Percentiles rank a stretch among this genome's conserved stretches.
Evolutionary conservation across 2,329 filamentous ascomycete species (phyloP).

Genomic region (Alternaria burnsii): DNA sequence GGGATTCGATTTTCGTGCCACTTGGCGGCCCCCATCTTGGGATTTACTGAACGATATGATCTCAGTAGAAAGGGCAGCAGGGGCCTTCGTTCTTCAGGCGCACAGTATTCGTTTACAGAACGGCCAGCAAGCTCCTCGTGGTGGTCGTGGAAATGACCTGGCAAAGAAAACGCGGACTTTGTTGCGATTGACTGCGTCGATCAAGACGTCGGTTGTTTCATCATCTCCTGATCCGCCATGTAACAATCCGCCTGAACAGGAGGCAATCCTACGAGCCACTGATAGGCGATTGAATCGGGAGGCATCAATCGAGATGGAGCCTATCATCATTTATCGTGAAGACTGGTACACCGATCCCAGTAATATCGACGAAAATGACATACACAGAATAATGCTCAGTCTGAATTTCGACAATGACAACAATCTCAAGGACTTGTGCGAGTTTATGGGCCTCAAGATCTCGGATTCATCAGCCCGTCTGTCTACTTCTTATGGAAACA

Average conservation of each 20-base stretch:
- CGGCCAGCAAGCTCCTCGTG: not conserved
- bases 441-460: slow-evolving; percentile 25
- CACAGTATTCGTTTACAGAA: slow-evolving; percentile 21
- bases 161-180: slow-evolving; percentile 13
- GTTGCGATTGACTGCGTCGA: slow-evolving; percentile 6
- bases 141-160: not conserved
- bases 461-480: slow-evolving; percentile 23
- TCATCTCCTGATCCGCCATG: not conserved
- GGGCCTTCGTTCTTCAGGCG: slow-evolving; percentile 27
- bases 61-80: slow-evolving; percentile 27
- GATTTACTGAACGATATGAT: slow-evolving; percentile 40
- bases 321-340: slow-evolving; percentile 32
- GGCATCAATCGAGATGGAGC: slow-evolving; percentile 15
- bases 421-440: slow-evolving; percentile 38
- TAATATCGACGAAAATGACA: not conserved
- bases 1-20: slow-evolving; percentile 9
- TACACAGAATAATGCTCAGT: slow-evolving; percentile 22
- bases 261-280: slow-evolving; percentile 14
- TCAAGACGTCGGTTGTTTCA: slow-evolving; percentile 18
- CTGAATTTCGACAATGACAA: slow-evolving; percentile 30
- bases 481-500: slow-evolving; percentile 36
- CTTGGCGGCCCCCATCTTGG: slow-evolving; percentile 34
- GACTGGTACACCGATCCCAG: slow-evolving; percentile 6
- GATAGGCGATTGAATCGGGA: slow-evolving; percentile 1
- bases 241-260: not conserved